A percentile compares a stretch with the other conserved stretches of the same genome.
These are phyloP conservation scores for Rhodosporidiobolus sp. DNA, from an alignment of 768 basidiomycete species.

Conservation along the genomic window DNA sequence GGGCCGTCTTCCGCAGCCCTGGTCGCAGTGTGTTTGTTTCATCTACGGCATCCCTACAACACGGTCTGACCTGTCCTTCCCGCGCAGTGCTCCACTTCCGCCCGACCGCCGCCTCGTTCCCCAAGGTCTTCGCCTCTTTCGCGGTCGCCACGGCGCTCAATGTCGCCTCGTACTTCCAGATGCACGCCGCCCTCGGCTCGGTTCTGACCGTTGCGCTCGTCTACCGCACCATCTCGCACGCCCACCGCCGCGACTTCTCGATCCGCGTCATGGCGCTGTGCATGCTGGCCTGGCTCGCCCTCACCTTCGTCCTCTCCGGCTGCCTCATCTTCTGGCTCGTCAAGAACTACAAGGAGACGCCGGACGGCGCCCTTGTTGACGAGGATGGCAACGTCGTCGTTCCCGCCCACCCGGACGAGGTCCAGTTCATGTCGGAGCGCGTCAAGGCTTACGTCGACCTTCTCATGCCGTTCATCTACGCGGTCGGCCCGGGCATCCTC, in stretches of 20 bases:
- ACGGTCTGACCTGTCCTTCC: neutral
- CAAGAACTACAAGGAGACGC: neutral
- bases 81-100: conserved; percentile 25
- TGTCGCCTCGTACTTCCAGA: conserved; percentile 12
- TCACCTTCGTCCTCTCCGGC: conserved; percentile 7
- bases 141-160: conserved; percentile 20
- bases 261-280: conserved; percentile 6
- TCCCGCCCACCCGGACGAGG: neutral
- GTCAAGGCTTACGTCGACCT: conserved; percentile 19
- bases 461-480: neutral
- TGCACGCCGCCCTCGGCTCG: neutral
- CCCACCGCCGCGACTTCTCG: conserved; percentile 8
- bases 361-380: neutral
- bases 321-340: neutral
- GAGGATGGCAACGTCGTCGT: neutral
- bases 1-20: conserved; percentile 15
- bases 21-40: neutral
- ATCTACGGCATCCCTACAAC: too few species aligned
- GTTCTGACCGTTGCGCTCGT: conserved; percentile 11
- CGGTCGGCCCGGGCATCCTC: conserved; percentile 2
- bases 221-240: neutral
- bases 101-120: conserved; percentile 1
- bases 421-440: neutral
- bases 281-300: conserved; percentile 13
- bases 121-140: neutral